These are phyloP conservation scores for Daldinia vernicosa DNA, from an alignment of 495 filamentous ascomycete genomes.

Conservation along the genomic window DNA sequence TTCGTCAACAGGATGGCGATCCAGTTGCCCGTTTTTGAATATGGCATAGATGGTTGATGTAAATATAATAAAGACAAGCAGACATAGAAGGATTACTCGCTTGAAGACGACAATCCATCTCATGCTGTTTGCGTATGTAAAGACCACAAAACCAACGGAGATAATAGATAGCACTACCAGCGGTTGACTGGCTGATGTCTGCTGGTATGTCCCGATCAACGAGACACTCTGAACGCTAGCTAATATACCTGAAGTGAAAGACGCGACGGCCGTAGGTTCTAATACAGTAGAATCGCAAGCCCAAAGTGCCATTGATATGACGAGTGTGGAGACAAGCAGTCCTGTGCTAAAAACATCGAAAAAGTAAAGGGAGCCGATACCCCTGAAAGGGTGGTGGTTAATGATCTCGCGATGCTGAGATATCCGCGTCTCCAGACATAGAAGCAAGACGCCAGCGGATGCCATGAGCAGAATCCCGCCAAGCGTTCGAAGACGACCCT, in stretches of 20 bases:
- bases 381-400: conserved; percentile 34
- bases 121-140: conserved; percentile 53
- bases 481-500: conserved; percentile 51
- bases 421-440: conserved; percentile 35
- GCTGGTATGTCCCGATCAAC: conserved; percentile 52
- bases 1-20: conserved; percentile 44
- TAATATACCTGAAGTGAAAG: conserved; percentile 48
- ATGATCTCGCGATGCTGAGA: conserved; percentile 38
- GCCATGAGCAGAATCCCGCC: conserved; percentile 48
- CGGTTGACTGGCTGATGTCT: conserved; percentile 42
- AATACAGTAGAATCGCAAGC: conserved; percentile 52
- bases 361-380: conserved; percentile 48
- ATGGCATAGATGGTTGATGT: conserved; percentile 46
- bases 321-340: conserved; percentile 49
- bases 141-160: conserved; percentile 51
- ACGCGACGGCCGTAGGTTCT: conserved; percentile 50
- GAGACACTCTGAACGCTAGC: conserved; percentile 40
- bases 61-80: conserved; percentile 45
- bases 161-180: conserved; percentile 45
- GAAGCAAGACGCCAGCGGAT: conserved; percentile 36
- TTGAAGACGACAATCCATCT: conserved; percentile 52
- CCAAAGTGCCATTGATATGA: conserved; percentile 52
- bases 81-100: conserved; percentile 49
- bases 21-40: conserved; percentile 30
- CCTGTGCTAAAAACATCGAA: conserved; percentile 55